phyloP scores from a whole-genome alignment of 768 basidiomycete species.

The Hericium coralloides region DNA sequence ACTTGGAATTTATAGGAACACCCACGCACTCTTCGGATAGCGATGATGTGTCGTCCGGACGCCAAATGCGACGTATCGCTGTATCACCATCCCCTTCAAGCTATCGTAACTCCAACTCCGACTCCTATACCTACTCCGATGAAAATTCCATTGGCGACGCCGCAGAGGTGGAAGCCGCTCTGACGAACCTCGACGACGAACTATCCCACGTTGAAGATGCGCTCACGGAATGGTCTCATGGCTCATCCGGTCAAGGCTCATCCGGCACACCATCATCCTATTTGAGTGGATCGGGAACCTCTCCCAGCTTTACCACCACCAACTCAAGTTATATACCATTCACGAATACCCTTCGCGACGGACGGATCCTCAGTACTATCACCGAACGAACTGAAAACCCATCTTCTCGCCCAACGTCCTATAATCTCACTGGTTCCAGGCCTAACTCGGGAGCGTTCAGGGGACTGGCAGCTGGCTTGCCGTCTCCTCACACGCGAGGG shows the following conservation, averaged over 20 bases:
- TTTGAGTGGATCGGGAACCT: slow-evolving; percentile 21
- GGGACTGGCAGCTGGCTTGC: slow-evolving; percentile 12
- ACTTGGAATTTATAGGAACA: slow-evolving; percentile 7
- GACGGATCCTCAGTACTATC: slow-evolving; percentile 59
- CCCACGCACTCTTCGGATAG: slow-evolving; percentile 5
- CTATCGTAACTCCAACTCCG: slow-evolving; percentile 2
- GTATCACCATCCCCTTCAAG: slow-evolving; percentile 14
- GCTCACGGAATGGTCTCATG: slow-evolving; percentile 51
- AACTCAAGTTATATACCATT: slow-evolving; percentile 15
- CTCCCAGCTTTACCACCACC: slow-evolving; percentile 11
- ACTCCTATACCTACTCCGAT: slow-evolving; percentile 37
- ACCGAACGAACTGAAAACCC: slow-evolving; percentile 70
- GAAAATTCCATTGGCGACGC: slow-evolving; percentile 37
- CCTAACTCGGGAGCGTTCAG: slow-evolving; percentile 31
- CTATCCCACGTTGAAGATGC: slow-evolving; percentile 57
- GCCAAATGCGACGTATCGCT: slow-evolving; percentile 15
- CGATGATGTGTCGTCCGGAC: slow-evolving; percentile 11
- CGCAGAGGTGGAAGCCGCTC: slow-evolving; percentile 56
- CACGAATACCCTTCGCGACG: slow-evolving; percentile 34
- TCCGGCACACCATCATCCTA: slow-evolving; percentile 27
- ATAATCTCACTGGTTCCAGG: slow-evolving; percentile 19
- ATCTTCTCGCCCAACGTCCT: slow-evolving; percentile 45
- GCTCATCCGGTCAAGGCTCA: slow-evolving; percentile 25
- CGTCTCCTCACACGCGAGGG: slow-evolving; percentile 45
- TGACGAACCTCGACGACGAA: slow-evolving; percentile 60